A percentile compares a stretch with the other conserved stretches of the same genome.
These are phyloP conservation scores for Trichoderma asperelloides DNA, from an alignment of 495 filamentous ascomycete genomes.

Conservation along the genomic window DNA sequence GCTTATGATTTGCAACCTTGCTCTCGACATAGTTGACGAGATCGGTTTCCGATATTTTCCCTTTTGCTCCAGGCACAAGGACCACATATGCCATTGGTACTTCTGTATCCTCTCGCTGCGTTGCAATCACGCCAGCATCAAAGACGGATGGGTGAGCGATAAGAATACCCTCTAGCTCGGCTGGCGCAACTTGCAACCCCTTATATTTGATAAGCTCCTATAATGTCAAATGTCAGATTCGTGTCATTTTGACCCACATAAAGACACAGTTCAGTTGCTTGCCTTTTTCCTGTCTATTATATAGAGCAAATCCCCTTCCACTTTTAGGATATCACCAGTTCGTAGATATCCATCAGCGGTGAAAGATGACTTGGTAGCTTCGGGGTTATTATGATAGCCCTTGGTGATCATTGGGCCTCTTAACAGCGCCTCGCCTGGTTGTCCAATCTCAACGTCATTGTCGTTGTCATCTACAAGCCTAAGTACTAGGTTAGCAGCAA, in stretches of 20 bases:
- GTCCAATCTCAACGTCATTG: constrained; percentile 31
- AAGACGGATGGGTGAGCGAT: constrained; percentile 57
- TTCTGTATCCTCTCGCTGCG: constrained; percentile 59
- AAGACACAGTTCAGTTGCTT: background rate
- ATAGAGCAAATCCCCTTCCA: constrained; percentile 39
- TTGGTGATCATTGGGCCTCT: constrained; percentile 51
- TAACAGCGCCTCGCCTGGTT: constrained; percentile 27
- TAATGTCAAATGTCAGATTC: background rate
- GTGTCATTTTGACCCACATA: background rate
- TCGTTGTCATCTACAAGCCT: constrained; percentile 34
- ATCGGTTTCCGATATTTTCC: constrained; percentile 17
- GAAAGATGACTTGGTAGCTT: constrained; percentile 52
- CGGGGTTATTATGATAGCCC: constrained; percentile 57
- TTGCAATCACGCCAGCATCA: constrained; percentile 72
- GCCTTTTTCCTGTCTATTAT: constrained; percentile 68
- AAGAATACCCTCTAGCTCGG: constrained; percentile 71
- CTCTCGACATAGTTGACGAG: constrained; percentile 25
- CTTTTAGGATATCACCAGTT: constrained; percentile 58
- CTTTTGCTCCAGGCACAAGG: constrained; percentile 13
- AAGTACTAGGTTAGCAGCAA: constrained; percentile 32
- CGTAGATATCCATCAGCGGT: constrained; percentile 52
- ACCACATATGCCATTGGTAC: constrained; percentile 74
- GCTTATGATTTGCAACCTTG: constrained; percentile 62
- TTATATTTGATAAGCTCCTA: constrained; percentile 37
- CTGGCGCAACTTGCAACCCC: constrained; percentile 69